Evolutionary conservation across 2,329 filamentous ascomycete genomes (phyloP), one percentile per base, ranked within the genome.

Genomic region (Fusarium marasasianum): DNA sequence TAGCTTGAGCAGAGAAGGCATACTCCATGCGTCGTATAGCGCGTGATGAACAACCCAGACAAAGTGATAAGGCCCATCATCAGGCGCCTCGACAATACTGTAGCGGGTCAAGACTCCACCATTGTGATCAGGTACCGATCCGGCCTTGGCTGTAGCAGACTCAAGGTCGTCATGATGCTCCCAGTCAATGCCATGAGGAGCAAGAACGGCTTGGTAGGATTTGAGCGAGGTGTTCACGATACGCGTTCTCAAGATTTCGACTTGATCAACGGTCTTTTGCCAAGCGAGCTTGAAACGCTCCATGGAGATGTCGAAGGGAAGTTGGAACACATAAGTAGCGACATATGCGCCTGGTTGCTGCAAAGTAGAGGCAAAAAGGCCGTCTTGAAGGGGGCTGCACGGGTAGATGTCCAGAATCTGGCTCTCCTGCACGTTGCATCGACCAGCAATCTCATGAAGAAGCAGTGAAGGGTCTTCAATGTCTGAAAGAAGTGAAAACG

Each of bases 1-100:
- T 10, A 75, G 18, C 11, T 64, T 68, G 3, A 77, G 53, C 2
- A 77, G 22, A 18, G 62, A 53, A 0, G 74, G 62, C 74, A 77
- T 77, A 29, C 75, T 76, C 75, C 75, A 77, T 7, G 75, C 75
- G 43, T 77, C 75, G 11, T 77, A 77, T 2, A 77, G 43, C 6
- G 75, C 71, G 47, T 77, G 75, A 35, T 77, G 75, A 1, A 74
- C 31, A 1, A 66, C 53, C 76, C 76, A 77, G 0, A 75, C 55
- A 24, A 77, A 77, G 40, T 74, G 72, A 5, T 29, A 43, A 14
- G 55, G 13, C 1, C 24, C 57, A 26, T 54, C 22, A 15, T 44
- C 29, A 13, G 24, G 10, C 2, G 59, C 29, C 12, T 51, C 24
- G 22, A 76, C 41, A 3, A 76, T 57, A 1, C 53, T 48, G 26